Evolutionary conservation across 371 early-diverging fungal genomes (phyloP), one percentile per base, ranked within the genome.

Genomic region (Mortierella sp.): DNA sequence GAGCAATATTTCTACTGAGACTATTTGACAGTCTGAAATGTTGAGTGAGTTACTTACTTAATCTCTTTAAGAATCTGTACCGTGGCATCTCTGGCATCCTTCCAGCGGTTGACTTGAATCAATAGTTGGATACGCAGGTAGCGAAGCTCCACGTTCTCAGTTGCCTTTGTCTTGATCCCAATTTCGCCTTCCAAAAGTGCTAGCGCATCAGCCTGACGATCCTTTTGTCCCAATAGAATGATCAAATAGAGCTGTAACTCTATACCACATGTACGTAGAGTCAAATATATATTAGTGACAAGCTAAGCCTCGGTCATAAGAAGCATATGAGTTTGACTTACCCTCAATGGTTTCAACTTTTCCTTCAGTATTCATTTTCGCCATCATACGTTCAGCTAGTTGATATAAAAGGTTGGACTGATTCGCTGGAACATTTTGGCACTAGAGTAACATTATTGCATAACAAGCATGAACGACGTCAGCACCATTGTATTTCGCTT

Each of bases 331-430:
- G 45, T 15, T 45, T 19, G 15, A 66, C 66, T 54, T 73, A 86
- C 92, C 89, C 82, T 93, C 94, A 28, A 86, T 85, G 6, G 77
- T 83, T 10, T 76, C 75, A 42, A 92, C 65, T 49, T 86, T 86
- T 4, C 86, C 89, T 35, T 96, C 96, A n/a, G 87, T 84, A 8
- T 89, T 84, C 8, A 94, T 91, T 84, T 95, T 96, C 28, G 87
- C 85, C 83, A 94, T 89, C 96, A 96, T 95, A 29, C 95, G 88
- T 75, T 95, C 96, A 0, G 97, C 94, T 45, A 98, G 83, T 0
- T 88, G 85, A 59, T 93, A 86, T 15, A 91, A 84, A 5, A 96
- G 70, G 40, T 80, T 83, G 29, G 86, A 82, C 22, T 84, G 85
- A 10, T 54, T 26, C 31, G 74, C 68, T 17, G 77, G 63, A 15